Base-by-base conservation (phyloP, 257 asterid species). In the Echites panduratus region DNA sequence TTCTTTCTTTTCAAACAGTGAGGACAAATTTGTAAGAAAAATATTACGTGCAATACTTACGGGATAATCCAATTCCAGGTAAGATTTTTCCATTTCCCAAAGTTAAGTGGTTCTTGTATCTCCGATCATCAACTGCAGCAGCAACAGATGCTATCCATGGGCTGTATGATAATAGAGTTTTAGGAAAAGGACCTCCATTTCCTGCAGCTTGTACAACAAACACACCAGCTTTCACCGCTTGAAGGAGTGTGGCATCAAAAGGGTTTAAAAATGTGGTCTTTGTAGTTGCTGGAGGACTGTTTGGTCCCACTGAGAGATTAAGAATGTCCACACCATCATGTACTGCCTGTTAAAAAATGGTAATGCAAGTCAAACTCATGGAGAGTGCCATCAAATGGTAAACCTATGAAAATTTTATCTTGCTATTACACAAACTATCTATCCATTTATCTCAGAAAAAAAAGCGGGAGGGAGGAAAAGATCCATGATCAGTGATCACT, bases 151-250 rank as follows among this genome's bases (percentile, higher is more conserved):
- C 88, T 77, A 95, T 92, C 99, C 99, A 95, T 27, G 99, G 99
- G 86, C 99, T 95, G 80, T 90, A 95, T 65, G 99, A 95, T 78
- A 95, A 67, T 79, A 92, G 71, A n/a, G 98, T 95, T 77, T 89
- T 95, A 29, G 98, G 97, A 76, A 87, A 92, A 40, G 99, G 99
- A 40, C 99, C 99, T 64, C 98, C 99, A 74, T 95, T 95, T 73
- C 99, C 99, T 78, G 97, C 98, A 63, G 99, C 98, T 78, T 95
- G 99, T 75, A 74, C 97, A 70, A 95, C 96, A 85, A 95, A 95
- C 53, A 95, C 90, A 69, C 99, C 99, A 48, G 99, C 98, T 85
- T 90, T 92, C 58, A 90, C 99, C 27, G 98, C 99, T 48, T 96
- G 82, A 76, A 95, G 99, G 78, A 95, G 96, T 40, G 98, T 87